Percentiles rank a stretch among this genome's conserved stretches.
phyloP scores from a whole-genome alignment of 805 yeast genomes.

The Candida oleophila region DNA sequence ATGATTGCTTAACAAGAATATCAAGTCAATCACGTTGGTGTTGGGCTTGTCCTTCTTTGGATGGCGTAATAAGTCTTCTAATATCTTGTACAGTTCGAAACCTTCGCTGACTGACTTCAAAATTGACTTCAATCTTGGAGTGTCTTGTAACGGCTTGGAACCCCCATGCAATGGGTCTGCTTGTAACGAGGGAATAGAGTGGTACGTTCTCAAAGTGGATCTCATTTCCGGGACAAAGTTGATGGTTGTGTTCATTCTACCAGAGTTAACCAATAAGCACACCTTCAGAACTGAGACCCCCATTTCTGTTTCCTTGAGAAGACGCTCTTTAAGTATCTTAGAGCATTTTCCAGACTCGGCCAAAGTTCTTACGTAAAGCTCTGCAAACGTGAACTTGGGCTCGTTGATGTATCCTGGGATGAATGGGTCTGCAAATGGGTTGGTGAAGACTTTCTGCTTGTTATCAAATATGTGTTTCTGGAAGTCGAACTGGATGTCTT shows the following conservation, averaged over 20 bases:
- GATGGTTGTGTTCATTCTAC: conserved; percentile 91
- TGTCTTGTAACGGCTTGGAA: conserved; percentile 82
- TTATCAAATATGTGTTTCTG: conserved; percentile 64
- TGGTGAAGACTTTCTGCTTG: conserved; percentile 63
- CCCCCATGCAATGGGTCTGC: conserved; percentile 52
- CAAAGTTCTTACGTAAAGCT: conserved; percentile 76
- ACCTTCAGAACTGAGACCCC: conserved; percentile 76
- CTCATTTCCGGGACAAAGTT: conserved; percentile 95
- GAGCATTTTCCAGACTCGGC: conserved; percentile 84
- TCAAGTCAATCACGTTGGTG: conserved; percentile 62
- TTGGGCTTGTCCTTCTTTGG: conserved; percentile 43
- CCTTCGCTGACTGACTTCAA: conserved; percentile 84
- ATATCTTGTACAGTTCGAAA: conserved; percentile 46
- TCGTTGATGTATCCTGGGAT: conserved; percentile 32
- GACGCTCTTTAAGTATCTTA: conserved; percentile 74
- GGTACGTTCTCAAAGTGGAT: conserved; percentile 88
- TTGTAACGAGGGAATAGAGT: conserved; percentile 88
- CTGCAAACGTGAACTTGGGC: conserved; percentile 71
- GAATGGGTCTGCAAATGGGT: conserved; percentile 49
- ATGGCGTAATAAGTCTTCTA: conserved; percentile 38
- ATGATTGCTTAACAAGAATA: conserved; percentile 71
- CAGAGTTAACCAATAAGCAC: conserved; percentile 84
- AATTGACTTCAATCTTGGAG: conserved; percentile 89
- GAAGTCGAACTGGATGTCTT: conserved; percentile 83
- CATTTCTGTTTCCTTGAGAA: conserved; percentile 58